These are phyloP conservation scores for Mycena haematopus DNA, from an alignment of 768 basidiomycete genomes.

Conservation along the genomic window DNA sequence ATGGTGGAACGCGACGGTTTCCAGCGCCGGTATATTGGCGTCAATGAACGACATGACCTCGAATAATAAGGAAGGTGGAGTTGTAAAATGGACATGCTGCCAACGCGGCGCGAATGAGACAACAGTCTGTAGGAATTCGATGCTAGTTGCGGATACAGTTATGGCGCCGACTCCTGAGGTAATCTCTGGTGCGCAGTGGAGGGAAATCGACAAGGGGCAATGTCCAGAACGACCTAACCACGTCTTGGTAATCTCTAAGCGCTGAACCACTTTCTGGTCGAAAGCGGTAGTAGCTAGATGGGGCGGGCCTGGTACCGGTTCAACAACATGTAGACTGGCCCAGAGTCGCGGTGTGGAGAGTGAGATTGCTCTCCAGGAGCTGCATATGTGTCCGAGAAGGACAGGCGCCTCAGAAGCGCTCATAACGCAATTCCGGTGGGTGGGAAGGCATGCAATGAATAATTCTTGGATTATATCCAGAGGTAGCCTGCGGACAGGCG, in stretches of 20 bases:
- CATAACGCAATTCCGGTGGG: constrained; percentile 20
- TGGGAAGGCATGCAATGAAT: constrained; percentile 21
- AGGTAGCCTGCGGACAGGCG: not conserved
- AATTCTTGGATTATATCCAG: constrained; percentile 18
- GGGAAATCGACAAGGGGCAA: constrained; percentile 9
- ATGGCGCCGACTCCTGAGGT: no score
- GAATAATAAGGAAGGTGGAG: not conserved
- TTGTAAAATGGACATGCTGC: not conserved
- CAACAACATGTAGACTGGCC: constrained; percentile 13
- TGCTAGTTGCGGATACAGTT: no score
- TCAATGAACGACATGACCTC: not conserved
- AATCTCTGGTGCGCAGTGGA: not conserved
- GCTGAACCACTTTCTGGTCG: not conserved
- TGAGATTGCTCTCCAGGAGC: constrained; percentile 18
- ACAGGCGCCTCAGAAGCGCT: constrained; percentile 17
- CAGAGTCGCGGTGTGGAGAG: constrained; percentile 23
- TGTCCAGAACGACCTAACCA: constrained; percentile 17
- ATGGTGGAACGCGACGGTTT: not conserved
- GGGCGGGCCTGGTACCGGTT: constrained; percentile 4
- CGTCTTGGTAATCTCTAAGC: not conserved
- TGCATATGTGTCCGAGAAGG: constrained; percentile 23
- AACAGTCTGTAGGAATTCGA: not conserved
- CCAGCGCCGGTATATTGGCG: not conserved
- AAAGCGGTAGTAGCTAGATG: no score
- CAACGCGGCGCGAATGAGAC: not conserved